Conservation (phyloP, 352 stramenopile genomes). For the Pythium dissimile region DNA sequence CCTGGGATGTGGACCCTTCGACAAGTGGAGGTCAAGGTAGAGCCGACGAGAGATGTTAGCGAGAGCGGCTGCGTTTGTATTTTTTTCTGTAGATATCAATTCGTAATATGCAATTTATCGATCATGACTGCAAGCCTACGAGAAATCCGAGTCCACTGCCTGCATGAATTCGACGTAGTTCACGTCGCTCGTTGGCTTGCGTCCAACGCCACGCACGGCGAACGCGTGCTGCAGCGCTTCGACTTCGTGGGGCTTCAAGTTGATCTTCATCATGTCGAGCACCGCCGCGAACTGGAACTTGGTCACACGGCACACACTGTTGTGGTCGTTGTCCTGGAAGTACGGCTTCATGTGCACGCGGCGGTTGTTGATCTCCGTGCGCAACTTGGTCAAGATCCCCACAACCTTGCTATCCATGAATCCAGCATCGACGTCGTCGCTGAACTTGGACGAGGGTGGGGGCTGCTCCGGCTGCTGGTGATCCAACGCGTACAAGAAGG, state of each 20-base stretch:
- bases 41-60: background rate
- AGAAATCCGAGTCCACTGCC: conserved; percentile 67
- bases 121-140: conserved; percentile 12
- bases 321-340: conserved; percentile 87
- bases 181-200: conserved; percentile 59
- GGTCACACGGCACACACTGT: conserved; percentile 61
- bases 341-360: conserved; percentile 85
- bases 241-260: conserved; percentile 43
- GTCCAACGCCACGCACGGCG: conserved; percentile 44
- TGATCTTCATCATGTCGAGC: conserved; percentile 81
- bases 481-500: conserved; percentile 63
- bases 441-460: background rate
- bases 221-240: conserved; percentile 52
- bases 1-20: conserved; percentile 19
- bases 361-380: conserved; percentile 54
- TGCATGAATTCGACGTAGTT: conserved; percentile 79
- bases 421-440: background rate
- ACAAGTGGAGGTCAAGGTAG: background rate
- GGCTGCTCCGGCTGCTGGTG: conserved; percentile 1
- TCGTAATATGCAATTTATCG: background rate
- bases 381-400: conserved; percentile 42
- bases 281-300: conserved; percentile 83
- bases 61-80: background rate
- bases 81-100: background rate
- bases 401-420: conserved; percentile 24